Conservation (phyloP, 176 grass and related monocot genomes). For the Oryza glumipatula region DNA sequence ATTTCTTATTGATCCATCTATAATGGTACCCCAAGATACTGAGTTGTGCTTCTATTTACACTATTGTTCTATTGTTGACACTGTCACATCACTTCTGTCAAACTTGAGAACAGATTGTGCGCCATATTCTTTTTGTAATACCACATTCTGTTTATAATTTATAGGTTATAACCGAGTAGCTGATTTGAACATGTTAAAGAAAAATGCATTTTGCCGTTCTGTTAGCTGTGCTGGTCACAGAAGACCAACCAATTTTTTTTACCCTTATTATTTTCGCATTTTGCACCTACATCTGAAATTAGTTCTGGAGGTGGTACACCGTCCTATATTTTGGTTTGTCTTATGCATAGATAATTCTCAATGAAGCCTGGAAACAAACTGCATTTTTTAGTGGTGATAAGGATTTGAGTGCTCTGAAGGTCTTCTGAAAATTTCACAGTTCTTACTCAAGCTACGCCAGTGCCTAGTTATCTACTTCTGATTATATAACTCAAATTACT, state of each 20-base stretch:
- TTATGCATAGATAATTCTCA: background rate
- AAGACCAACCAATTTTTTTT: too few relatives aligned
- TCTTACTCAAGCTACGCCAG: background rate
- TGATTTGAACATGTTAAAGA: too few relatives aligned
- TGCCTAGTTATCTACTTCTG: background rate
- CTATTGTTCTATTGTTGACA: background rate
- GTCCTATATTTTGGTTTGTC: too few relatives aligned
- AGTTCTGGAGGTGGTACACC: too few relatives aligned
- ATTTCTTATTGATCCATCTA: slow-evolving; percentile 9
- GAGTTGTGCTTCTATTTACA: background rate
- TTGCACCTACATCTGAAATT: too few relatives aligned
- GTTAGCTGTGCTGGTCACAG: too few relatives aligned
- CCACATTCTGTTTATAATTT: background rate
- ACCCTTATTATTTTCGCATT: too few relatives aligned
- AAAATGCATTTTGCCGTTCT: too few relatives aligned
- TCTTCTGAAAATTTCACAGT: background rate
- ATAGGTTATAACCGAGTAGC: too few relatives aligned
- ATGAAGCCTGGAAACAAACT: background rate
- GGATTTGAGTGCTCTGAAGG: background rate
- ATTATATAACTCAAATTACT: background rate
- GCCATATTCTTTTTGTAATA: background rate
- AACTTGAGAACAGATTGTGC: background rate
- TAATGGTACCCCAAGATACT: background rate
- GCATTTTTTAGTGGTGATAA: background rate
- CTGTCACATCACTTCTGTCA: background rate